These are phyloP conservation scores for Hippophae rhamnoides DNA, from an alignment of 306 rosid genomes.

Conservation along the genomic window DNA sequence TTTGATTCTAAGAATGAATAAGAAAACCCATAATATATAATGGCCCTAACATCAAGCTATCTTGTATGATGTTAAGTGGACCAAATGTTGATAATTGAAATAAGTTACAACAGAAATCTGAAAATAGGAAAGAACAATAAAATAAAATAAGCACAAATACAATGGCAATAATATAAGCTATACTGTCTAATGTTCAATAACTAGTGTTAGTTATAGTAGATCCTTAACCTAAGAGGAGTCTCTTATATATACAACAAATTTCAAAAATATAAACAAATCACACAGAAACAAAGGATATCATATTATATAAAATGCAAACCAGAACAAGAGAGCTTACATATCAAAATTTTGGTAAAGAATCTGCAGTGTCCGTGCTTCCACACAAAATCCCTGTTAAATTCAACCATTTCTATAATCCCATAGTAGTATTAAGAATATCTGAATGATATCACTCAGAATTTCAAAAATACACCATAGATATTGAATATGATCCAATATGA, in stretches of 20 bases:
- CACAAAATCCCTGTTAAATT: constrained; percentile 76
- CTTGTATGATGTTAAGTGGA: background rate
- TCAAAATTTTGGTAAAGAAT: constrained; percentile 88
- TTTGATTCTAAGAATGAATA: too few species aligned
- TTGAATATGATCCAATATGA: constrained; percentile 12
- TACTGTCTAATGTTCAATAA: too few species aligned
- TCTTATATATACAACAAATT: too few species aligned
- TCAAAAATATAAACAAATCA: too few species aligned
- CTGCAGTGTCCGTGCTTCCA: constrained; percentile 83
- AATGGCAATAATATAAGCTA: too few species aligned
- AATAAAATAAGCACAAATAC: too few species aligned
- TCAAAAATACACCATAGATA: constrained; percentile 10
- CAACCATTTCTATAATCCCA: constrained; percentile 21
- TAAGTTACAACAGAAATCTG: too few species aligned
- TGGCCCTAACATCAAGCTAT: background rate
- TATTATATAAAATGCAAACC: background rate
- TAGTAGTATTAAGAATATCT: constrained; percentile 1
- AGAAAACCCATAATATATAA: too few species aligned
- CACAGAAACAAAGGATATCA: background rate
- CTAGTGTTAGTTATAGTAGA: too few species aligned
- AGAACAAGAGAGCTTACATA: constrained; percentile 47
- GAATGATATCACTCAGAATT: constrained; percentile 6
- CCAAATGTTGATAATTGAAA: background rate
- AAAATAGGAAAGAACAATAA: too few species aligned
- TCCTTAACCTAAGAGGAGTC: too few species aligned